Conservation (phyloP, 75 land plant species). For the Pseudotsuga menziesii region DNA sequence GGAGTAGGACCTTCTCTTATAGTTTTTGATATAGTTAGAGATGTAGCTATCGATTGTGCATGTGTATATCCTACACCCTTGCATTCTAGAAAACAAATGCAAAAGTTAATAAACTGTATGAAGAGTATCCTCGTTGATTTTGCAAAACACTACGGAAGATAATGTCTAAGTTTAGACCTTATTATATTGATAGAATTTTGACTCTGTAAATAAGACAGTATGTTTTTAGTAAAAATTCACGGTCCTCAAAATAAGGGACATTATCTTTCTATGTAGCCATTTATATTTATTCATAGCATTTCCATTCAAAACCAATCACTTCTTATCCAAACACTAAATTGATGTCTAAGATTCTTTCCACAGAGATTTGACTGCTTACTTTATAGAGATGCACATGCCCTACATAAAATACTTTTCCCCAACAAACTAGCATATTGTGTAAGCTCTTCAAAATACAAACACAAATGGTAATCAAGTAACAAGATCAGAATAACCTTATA, state of each 20-base stretch:
- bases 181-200: neutral
- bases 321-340: no score
- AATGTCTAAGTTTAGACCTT: neutral
- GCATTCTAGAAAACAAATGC: slow-evolving; percentile 74
- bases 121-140: slow-evolving; percentile 32
- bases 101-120: slow-evolving; percentile 47
- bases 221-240: neutral
- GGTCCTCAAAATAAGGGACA: neutral
- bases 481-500: no score
- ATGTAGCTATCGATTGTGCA: slow-evolving; percentile 65
- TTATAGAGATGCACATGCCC: no score
- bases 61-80: slow-evolving; percentile 82
- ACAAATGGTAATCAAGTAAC: no score
- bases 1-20: slow-evolving; percentile 88
- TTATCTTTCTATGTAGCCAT: neutral
- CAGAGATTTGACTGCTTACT: no score
- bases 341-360: no score
- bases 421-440: no score
- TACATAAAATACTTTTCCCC: no score
- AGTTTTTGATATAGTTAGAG: slow-evolving; percentile 62
- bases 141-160: neutral
- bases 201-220: neutral
- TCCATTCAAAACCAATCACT: neutral
- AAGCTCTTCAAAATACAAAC: no score
- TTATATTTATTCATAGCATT: neutral